These are phyloP conservation scores for Mycena pura DNA, from an alignment of 768 basidiomycete genomes.

Conservation along the genomic window DNA sequence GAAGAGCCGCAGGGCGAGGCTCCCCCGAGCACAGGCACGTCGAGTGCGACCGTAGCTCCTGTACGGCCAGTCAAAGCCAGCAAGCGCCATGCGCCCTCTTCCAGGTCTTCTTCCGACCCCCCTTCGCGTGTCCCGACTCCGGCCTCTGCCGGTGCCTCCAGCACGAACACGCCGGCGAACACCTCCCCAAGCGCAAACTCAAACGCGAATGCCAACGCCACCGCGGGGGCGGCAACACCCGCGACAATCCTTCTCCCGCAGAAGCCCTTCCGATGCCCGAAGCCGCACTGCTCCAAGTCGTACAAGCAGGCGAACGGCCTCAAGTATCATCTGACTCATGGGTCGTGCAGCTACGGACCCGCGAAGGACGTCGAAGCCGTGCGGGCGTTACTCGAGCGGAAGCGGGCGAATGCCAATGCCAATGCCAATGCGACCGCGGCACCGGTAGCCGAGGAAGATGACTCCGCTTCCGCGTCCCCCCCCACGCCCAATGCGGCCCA, in stretches of 20 bases:
- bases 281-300: slow-evolving; percentile 93
- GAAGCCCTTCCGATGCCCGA: slow-evolving; percentile 93
- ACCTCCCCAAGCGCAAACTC: slow-evolving; percentile 24
- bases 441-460: slow-evolving; percentile 1
- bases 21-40: neutral
- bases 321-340: slow-evolving; percentile 94
- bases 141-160: too few species aligned
- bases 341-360: slow-evolving; percentile 92
- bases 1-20: slow-evolving; percentile 16
- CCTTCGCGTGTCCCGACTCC: slow-evolving; percentile 29
- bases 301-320: slow-evolving; percentile 97
- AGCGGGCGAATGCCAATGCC: slow-evolving; percentile 37
- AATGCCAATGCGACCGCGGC: slow-evolving; percentile 12
- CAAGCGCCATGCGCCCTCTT: slow-evolving; percentile 4
- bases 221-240: too few species aligned
- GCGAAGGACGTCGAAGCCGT: slow-evolving; percentile 84
- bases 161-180: slow-evolving; percentile 25
- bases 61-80: neutral
- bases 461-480: neutral
- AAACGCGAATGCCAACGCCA: too few species aligned
- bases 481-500: too few species aligned
- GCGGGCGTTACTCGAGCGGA: slow-evolving; percentile 70
- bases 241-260: slow-evolving; percentile 43
- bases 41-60: neutral
- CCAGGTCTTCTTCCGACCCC: slow-evolving; percentile 21